Evolutionary conservation across 495 filamentous ascomycete species (phyloP), one percentile per base, ranked within the genome.

Genomic region (Penicillium salamii): DNA sequence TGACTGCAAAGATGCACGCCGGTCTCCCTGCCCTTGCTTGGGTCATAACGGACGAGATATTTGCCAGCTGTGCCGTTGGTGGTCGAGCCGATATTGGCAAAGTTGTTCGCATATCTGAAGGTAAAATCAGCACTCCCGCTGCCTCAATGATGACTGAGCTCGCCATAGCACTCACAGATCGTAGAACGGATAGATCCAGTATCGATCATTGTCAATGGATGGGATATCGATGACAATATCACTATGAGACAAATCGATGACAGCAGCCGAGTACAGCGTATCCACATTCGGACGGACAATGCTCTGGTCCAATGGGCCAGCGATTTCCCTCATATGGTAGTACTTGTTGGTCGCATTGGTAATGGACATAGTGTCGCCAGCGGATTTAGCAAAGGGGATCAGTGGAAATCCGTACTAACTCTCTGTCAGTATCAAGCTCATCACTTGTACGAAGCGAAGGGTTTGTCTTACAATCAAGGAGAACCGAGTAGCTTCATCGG

Each of bases 31-130:
- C 23, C 8, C 23, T 26, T 26, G 23, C 23, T 26, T 26, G 23
- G 23, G 8, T 26, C 23, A 33, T 41, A 41, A 2, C 36, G 19
- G 3, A 31, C 66, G 68, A 17, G 36, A 57, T 49, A 49, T 23
- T 40, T 49, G 20, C 46, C 46, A 19, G 46, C 34, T 8, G 19
- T 32, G 36, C 13, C 41, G 32, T 49, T 49, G 7, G 14, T 6
- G 14, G 18, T 32, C 17, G 20, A 40, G 13, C 46, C 46, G 14
- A 49, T 14, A 31, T 49, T 49, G 36, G 26, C 36, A 15, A 28
- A 49, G 33, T 41, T 49, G 24, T 49, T 31, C 3, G 5, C 34
- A 17, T 32, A 49, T 6, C 46, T 49, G 11, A 17, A 9, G 39
- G 8, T n/a, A 18, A 2, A 40, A 21, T 47, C 12, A 47, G 24